phyloP scores from a whole-genome alignment of 2,329 filamentous ascomycete species.

The Paecilomyces niveus region DNA sequence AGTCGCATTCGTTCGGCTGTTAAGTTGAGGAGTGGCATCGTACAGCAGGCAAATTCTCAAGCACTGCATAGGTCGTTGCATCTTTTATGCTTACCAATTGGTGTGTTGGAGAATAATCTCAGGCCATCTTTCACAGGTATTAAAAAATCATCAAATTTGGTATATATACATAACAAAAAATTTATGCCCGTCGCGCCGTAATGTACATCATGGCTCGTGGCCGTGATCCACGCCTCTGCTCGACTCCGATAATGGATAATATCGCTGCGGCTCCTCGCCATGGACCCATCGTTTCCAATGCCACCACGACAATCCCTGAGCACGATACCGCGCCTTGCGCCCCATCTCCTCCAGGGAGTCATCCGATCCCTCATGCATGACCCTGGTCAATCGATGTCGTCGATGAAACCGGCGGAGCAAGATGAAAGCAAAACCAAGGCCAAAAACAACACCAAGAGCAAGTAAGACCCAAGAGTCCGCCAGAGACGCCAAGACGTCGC shows the following conservation, averaged over 20 bases:
- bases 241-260: conserved; percentile 21
- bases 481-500: not conserved
- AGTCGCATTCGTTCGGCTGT: too few species aligned
- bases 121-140: too few species aligned
- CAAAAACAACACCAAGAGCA: not conserved
- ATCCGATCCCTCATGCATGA: conserved; percentile 6
- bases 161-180: not conserved
- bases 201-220: not conserved
- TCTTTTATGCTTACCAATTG: too few species aligned
- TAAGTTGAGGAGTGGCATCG: too few species aligned
- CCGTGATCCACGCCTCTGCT: not conserved
- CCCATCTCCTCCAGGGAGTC: conserved; percentile 13
- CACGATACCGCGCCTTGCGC: conserved; percentile 8
- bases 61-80: too few species aligned
- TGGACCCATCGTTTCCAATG: conserved; percentile 21
- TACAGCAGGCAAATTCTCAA: too few species aligned
- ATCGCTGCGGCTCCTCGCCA: conserved; percentile 10
- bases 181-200: not conserved
- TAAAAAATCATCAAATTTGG: not conserved
- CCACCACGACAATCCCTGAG: conserved; percentile 21
- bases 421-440: not conserved
- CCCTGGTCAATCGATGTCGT: conserved; percentile 5
- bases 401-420: conserved; percentile 1
- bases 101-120: too few species aligned
- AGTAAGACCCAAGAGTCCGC: not conserved